Base-by-base conservation (phyloP, 2,329 filamentous ascomycete species). In the Alternaria solani region DNA sequence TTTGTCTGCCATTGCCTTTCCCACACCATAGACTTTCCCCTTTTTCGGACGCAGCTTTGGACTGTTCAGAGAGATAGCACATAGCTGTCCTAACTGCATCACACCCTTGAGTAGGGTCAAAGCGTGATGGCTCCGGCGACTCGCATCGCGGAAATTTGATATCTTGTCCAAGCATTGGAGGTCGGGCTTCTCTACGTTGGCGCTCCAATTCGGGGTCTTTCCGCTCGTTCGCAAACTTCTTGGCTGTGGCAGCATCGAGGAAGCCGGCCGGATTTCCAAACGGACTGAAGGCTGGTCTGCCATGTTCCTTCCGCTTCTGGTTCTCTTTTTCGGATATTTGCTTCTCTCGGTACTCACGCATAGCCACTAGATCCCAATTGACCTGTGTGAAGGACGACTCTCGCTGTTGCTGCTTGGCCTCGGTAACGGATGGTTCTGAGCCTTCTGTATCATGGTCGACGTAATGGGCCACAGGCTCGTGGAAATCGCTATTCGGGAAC, bases 151-250 rank as follows among this genome's bases (percentile, higher is more conserved):
- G 91, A 75, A 97, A 96, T 26, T 85, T 83, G 55, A 98, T 86
- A 67, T 96, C 91, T 58, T 84, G 81, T 57, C 94, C 94, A 11
- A 97, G 87, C 93, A 98, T 96, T 9, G 94, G 94, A 41, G 94
- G 94, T 42, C 84, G 86, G 26, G 85, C 85, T 43, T 83, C 82
- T 61, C 88, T 88, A 23, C 84, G 84, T 81, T 88, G 86, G 26
- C 83, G 82, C 62, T 84, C 80, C 39, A 87, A 65, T 59, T 83
- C 81, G 20, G 66, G 69, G 56, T 83, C 79, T 41, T 72, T 76
- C 51, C 78, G 67, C 48, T 68, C 68, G 8, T 66, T 65, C 30
- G 67, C 72, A 48, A 74, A 52, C 34, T 76, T 73, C 56, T 68
- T 72, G 12, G 65, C 61, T 9, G 65, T 62, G 4, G 69, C 63